These are phyloP conservation scores for Buxus sempervirens DNA, from an alignment of 164 flowering plant genomes.

Conservation along the genomic window DNA sequence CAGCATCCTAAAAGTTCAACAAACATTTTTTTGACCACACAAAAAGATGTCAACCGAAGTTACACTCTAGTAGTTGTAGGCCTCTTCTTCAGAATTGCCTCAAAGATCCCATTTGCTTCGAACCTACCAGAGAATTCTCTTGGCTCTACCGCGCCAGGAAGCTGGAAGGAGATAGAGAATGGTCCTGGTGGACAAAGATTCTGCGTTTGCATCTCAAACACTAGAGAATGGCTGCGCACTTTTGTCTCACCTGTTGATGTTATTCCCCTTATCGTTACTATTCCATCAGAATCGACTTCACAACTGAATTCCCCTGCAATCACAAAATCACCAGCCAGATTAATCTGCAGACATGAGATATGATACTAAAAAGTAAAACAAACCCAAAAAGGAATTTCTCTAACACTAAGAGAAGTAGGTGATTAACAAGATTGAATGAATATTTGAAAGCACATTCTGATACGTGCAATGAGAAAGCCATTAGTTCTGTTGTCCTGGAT, in stretches of 20 bases:
- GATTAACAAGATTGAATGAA: too few species aligned
- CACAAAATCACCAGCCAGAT: not conserved
- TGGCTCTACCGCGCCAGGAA: slow-evolving; percentile 22
- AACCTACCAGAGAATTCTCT: not conserved
- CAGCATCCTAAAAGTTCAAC: too few species aligned
- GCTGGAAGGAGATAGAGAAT: slow-evolving; percentile 19
- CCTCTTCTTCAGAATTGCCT: slow-evolving; percentile 11
- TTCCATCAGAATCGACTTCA: slow-evolving; percentile 14
- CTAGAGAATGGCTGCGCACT: slow-evolving; percentile 8
- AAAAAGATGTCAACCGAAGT: too few species aligned
- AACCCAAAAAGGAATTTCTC: too few species aligned
- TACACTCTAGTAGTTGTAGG: too few species aligned
- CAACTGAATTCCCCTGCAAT: slow-evolving; percentile 15
- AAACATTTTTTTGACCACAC: too few species aligned
- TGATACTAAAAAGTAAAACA: too few species aligned
- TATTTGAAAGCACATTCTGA: too few species aligned
- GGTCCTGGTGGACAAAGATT: slow-evolving; percentile 24
- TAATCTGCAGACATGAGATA: not conserved
- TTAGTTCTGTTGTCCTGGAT: too few species aligned
- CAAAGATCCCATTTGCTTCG: slow-evolving; percentile 18
- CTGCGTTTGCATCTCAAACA: slow-evolving; percentile 22
- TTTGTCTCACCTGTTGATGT: slow-evolving; percentile 23
- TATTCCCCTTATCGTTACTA: slow-evolving; percentile 12
- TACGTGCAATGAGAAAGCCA: too few species aligned
- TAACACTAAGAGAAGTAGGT: too few species aligned